Evolutionary conservation across 2,329 filamentous ascomycete genomes (phyloP), one percentile per base, ranked within the genome.

Genomic region (Pseudocercospora fuligena): DNA sequence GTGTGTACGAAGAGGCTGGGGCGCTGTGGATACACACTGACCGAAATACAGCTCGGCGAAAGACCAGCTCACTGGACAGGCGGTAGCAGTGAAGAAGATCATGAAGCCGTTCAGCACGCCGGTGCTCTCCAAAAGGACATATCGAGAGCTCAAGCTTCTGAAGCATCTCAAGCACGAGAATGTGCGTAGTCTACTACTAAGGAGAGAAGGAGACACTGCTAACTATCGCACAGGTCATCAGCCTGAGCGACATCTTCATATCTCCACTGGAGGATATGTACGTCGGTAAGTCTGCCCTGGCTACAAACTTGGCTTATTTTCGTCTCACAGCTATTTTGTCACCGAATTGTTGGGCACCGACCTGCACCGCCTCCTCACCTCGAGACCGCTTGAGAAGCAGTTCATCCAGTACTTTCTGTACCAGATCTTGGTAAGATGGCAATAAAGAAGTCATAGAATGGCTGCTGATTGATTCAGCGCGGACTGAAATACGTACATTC

Each of bases 61-160:
- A 83, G 95, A 99, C 81, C 94, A 98, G 84, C 93, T 99, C 82
- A 98, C 95, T 67, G 92, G 88, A 80, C 94, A 97, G 81, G 93
- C 94, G 82, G 95, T 99, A 69, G 95, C 95, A 66, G 94, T 99
- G 79, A 99, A 99, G 88, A 99, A 99, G 88, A 99, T 99, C 78
- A 98, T 99, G 94, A 99, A 98, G 86, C 95, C 95, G 9, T 99
- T 99, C 83, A 97, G 94, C 86, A 99, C 95, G n/a, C 94, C 95
- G 0, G 95, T 99, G 66, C 86, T 99, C 57, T 95, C 95, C 66
- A 99, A 99, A 86, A 89, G 95, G 78, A 99, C 95, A 73, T 99
- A 99, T 81, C 90, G 95, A 78, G 95, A 99, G 82, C 84, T 99
- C 78, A 99, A 98, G 85, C 88, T 99, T 70, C 85, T 99, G 77